phyloP scores from a whole-genome alignment of 2,329 filamentous ascomycete species.

The Sordariomycetes sp. region DNA sequence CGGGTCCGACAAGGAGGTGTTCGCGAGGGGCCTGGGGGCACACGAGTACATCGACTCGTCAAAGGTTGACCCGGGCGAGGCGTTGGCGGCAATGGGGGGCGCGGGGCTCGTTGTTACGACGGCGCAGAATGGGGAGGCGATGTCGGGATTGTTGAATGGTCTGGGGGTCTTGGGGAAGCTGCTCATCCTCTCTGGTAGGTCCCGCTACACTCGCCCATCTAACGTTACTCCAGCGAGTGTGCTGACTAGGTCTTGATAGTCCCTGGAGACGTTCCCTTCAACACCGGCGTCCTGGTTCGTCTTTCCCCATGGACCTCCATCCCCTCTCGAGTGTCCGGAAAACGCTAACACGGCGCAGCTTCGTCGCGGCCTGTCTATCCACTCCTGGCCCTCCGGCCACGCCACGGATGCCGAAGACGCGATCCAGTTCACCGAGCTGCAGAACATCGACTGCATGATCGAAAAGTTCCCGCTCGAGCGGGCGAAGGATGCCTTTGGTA shows the following conservation, averaged over 20 bases:
- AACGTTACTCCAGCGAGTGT: too few relatives aligned
- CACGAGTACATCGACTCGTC: slow-evolving; percentile 39
- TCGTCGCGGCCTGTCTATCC: slow-evolving; percentile 44
- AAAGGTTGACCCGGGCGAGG: slow-evolving; percentile 33
- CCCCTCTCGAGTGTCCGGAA: too few relatives aligned
- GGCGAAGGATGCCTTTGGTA: slow-evolving; percentile 24
- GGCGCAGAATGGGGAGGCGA: slow-evolving; percentile 40
- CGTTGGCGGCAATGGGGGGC: slow-evolving; percentile 46
- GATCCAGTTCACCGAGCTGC: slow-evolving; percentile 50
- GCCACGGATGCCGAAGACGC: slow-evolving; percentile 55
- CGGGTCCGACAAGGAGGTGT: slow-evolving; percentile 55
- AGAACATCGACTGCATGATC: slow-evolving; percentile 53
- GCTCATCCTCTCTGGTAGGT: slow-evolving; percentile 42
- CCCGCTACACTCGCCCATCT: slow-evolving; percentile 16
- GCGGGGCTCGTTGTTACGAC: slow-evolving; percentile 29
- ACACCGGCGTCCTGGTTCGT: too few relatives aligned
- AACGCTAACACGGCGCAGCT: slow-evolving; percentile 24
- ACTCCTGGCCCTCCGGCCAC: slow-evolving; percentile 54
- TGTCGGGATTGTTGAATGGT: slow-evolving; percentile 41
- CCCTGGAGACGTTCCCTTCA: too few relatives aligned
- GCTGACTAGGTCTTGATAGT: too few relatives aligned
- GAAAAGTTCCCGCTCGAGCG: slow-evolving; percentile 52
- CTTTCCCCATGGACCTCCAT: too few relatives aligned
- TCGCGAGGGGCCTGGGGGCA: slow-evolving; percentile 41
- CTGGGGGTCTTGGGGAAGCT: slow-evolving; percentile 46